phyloP scores from a whole-genome alignment of 2,329 filamentous ascomycete species.

The Dothistroma septosporum region DNA sequence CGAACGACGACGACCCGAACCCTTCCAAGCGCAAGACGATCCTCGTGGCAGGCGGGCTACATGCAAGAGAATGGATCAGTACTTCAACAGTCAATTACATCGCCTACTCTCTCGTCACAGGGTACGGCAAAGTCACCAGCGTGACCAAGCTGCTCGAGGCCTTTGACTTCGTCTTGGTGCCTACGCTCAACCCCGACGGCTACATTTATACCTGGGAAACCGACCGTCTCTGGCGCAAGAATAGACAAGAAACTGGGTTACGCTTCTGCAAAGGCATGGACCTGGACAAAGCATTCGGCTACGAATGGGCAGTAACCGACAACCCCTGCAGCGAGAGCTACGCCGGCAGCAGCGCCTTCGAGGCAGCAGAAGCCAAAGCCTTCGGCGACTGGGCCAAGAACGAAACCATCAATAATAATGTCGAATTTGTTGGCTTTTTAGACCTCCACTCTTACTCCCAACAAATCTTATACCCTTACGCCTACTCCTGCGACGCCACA shows the following conservation, averaged over 20 bases:
- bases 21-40: constrained; percentile 65
- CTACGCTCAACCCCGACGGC: constrained; percentile 87
- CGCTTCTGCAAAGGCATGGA: constrained; percentile 84
- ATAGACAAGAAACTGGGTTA: constrained; percentile 75
- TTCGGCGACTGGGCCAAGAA: constrained; percentile 81
- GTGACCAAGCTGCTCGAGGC: constrained; percentile 75
- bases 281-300: constrained; percentile 81
- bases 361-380: constrained; percentile 70
- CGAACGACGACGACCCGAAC: constrained; percentile 45
- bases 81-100: constrained; percentile 87
- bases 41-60: constrained; percentile 77
- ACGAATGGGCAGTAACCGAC: constrained; percentile 70
- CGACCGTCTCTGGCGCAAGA: constrained; percentile 93
- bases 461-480: constrained; percentile 88
- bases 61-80: constrained; percentile 95
- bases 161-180: constrained; percentile 85
- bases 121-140: constrained; percentile 66
- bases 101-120: constrained; percentile 80
- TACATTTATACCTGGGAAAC: constrained; percentile 91
- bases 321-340: constrained; percentile 93
- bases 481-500: constrained; percentile 71
- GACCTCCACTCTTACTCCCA: constrained; percentile 96
- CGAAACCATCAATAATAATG: constrained; percentile 65
- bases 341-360: constrained; percentile 76
- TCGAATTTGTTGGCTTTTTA: constrained; percentile 75